phyloP scores from a whole-genome alignment of 768 basidiomycete genomes.

The Tubosaeta sp. region DNA sequence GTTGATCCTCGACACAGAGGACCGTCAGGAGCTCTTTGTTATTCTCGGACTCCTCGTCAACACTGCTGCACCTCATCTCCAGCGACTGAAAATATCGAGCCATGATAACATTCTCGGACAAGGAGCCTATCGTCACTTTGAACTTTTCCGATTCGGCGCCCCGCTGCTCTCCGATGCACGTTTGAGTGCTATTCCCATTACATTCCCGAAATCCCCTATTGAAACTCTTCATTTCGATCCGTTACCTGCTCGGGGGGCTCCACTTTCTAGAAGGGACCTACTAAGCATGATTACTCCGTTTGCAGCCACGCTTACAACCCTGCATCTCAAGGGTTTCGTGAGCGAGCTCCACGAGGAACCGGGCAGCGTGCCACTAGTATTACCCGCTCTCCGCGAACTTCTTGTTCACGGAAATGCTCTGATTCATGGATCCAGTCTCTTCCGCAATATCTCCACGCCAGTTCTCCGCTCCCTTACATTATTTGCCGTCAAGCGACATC shows the following conservation, averaged over 20 bases:
- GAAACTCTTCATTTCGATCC: constrained; percentile 35
- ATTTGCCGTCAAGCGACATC: constrained; percentile 24
- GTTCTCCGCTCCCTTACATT: constrained; percentile 23
- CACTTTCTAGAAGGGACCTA: constrained; percentile 25
- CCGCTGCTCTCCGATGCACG: constrained; percentile 30
- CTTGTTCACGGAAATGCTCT: constrained; percentile 30
- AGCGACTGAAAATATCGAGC: constrained; percentile 29
- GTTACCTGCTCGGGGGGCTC: constrained; percentile 25
- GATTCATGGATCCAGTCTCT: constrained; percentile 32
- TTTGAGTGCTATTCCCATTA: constrained; percentile 31
- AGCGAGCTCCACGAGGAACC: constrained; percentile 31
- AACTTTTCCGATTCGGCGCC: constrained; percentile 31
- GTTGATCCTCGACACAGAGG: constrained; percentile 28
- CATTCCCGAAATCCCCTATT: constrained; percentile 24
- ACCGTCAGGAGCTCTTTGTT: constrained; percentile 27
- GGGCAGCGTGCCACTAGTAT: constrained; percentile 29
- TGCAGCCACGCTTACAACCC: constrained; percentile 25
- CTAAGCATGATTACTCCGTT: constrained; percentile 29
- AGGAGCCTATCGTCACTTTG: constrained; percentile 25
- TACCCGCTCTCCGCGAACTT: constrained; percentile 27
- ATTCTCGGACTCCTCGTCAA: constrained; percentile 22
- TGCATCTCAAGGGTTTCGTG: constrained; percentile 31
- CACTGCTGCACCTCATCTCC: constrained; percentile 23
- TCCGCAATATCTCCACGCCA: constrained; percentile 33
- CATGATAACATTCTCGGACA: constrained; percentile 21